Conservation (phyloP, 352 stramenopile genomes). For the Pythium phragmitis region DNA sequence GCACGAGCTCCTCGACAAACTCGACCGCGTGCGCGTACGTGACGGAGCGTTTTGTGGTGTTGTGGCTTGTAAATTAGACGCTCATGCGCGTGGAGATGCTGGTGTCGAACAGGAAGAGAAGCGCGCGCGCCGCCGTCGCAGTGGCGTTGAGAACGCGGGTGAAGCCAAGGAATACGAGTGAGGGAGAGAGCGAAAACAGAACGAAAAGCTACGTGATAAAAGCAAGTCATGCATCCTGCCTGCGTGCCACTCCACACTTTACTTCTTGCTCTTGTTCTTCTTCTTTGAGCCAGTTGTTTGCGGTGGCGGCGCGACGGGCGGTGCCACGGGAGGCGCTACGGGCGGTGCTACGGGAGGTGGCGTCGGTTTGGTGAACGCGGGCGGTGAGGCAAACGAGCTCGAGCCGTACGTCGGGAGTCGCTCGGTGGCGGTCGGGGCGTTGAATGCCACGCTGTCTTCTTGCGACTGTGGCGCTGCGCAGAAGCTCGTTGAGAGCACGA, state of each 20-base stretch:
- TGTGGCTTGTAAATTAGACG: neutral
- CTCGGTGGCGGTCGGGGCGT: neutral
- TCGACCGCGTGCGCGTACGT: conserved; percentile 46
- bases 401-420: conserved; percentile 27
- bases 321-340: neutral
- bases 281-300: neutral
- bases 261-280: conserved; percentile 22
- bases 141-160: neutral
- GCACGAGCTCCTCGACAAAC: conserved; percentile 50
- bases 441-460: conserved; percentile 10
- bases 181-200: neutral
- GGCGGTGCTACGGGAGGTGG: neutral
- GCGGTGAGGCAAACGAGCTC: conserved; percentile 11
- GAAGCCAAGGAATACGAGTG: neutral
- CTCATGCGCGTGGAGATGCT: neutral
- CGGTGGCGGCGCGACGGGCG: neutral
- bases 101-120: conserved; percentile 26
- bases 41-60: neutral
- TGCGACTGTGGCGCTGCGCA: conserved; percentile 2
- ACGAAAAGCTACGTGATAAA: neutral
- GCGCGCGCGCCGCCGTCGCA: conserved; percentile 20
- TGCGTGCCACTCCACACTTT: neutral
- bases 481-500: conserved; percentile 24
- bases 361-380: conserved; percentile 1
- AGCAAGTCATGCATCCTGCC: neutral